These are phyloP conservation scores for Pyrenula aspistea DNA, from an alignment of 495 filamentous ascomycete species.

Conservation along the genomic window DNA sequence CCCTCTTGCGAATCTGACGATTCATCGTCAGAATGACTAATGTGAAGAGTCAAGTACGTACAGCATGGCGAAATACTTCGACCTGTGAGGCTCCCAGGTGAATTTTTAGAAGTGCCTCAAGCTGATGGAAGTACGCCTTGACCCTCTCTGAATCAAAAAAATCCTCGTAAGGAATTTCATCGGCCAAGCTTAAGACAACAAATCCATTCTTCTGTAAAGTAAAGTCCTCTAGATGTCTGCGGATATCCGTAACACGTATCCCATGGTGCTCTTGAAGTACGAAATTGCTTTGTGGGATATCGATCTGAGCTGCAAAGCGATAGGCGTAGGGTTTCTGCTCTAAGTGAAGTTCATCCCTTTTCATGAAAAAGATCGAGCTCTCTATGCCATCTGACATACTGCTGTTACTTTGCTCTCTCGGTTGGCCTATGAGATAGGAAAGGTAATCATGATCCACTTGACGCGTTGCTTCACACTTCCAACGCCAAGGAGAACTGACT, in stretches of 20 bases:
- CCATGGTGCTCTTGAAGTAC: background rate
- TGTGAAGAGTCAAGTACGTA: background rate
- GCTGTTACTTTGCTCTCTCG: background rate
- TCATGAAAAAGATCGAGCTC: background rate
- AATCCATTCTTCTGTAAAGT: background rate
- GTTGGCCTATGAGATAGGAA: background rate
- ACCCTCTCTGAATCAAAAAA: background rate
- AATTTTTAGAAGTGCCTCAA: background rate
- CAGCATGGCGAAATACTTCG: background rate
- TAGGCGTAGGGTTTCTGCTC: background rate
- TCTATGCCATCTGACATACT: background rate
- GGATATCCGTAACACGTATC: background rate
- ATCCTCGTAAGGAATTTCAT: background rate
- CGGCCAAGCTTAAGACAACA: background rate
- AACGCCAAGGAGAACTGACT: background rate
- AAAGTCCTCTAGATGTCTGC: background rate
- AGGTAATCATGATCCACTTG: background rate
- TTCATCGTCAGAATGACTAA: background rate
- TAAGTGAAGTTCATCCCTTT: background rate
- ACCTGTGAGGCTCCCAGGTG: background rate
- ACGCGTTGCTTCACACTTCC: background rate
- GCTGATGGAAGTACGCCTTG: background rate
- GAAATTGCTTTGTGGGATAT: background rate
- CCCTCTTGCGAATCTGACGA: background rate
- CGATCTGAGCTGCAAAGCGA: background rate